A percentile compares a stretch with the other conserved stretches of the same genome.
phyloP scores from a whole-genome alignment of 2,329 filamentous ascomycete species.

The Penicillium thymicola region DNA sequence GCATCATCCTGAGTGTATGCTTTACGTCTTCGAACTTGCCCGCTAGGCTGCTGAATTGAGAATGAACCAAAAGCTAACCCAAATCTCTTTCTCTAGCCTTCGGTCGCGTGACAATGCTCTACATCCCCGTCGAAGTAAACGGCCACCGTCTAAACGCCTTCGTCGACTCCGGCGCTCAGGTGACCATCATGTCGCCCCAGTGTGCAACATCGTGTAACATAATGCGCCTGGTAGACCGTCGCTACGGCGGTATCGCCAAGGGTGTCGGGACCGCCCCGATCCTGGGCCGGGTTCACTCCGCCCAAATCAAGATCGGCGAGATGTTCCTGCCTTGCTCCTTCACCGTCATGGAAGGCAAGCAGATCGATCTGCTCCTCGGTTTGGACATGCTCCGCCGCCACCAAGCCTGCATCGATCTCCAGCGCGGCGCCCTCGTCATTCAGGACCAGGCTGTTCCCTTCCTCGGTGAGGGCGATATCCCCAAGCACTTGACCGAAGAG shows the following conservation, averaged over 20 bases:
- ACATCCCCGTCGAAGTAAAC: slow-evolving; percentile 94
- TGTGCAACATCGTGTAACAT: slow-evolving; percentile 92
- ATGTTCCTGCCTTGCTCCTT: slow-evolving; percentile 90
- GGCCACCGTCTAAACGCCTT: slow-evolving; percentile 88
- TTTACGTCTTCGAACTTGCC: too few species aligned
- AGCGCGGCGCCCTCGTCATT: slow-evolving; percentile 80
- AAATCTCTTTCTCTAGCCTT: slow-evolving; percentile 62
- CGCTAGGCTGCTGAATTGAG: background rate
- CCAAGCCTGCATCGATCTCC: slow-evolving; percentile 86
- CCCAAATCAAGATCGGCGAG: slow-evolving; percentile 87
- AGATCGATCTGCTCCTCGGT: slow-evolving; percentile 87
- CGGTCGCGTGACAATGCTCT: slow-evolving; percentile 91
- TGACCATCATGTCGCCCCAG: slow-evolving; percentile 95
- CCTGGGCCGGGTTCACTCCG: slow-evolving; percentile 89
- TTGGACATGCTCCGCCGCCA: slow-evolving; percentile 97
- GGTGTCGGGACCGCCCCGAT: slow-evolving; percentile 94
- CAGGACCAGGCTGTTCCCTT: slow-evolving; percentile 86
- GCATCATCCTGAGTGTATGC: slow-evolving; percentile 89
- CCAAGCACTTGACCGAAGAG: slow-evolving; percentile 71
- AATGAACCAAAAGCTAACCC: slow-evolving; percentile 7
- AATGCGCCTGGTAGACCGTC: slow-evolving; percentile 89
- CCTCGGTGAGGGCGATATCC: slow-evolving; percentile 87
- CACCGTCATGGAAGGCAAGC: slow-evolving; percentile 98
- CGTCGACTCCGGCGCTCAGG: slow-evolving; percentile 95
- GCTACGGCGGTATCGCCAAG: slow-evolving; percentile 86